Base-by-base conservation (phyloP, 1,139 yeast genomes). In the Petasospora fabianii region DNA sequence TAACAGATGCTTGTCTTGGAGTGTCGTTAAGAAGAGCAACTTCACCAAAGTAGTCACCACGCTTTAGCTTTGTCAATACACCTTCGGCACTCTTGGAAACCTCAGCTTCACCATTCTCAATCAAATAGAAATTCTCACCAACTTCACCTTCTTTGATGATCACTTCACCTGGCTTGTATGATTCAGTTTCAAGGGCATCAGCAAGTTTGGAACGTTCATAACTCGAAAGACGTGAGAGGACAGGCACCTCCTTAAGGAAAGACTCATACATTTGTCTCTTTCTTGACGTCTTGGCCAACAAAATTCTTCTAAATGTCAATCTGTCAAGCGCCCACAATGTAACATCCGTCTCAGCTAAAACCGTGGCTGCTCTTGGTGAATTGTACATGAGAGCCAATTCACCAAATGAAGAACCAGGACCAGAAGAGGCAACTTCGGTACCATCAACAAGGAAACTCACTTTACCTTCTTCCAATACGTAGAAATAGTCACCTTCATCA, bases 301-400 rank as follows among this genome's bases (percentile, higher is more conserved):
- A 71, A 49, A 92, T 92, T 60, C 92, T 77, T 64, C 97, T 82
- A 71, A 92, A 92, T 1, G 97, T 90, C 55, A 84, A 69, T 58
- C 98, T 79, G 64, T 92, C 98, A 54, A 92, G 73, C 2, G 96
- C 95, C 97, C 97, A 92, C 38, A 90, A 73, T 24, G 75, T 76
- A 55, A 82, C 75, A 49, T 79, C 84, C 9, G 80, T 67, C 24
- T 78, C 73, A 9, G 97, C 95, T 16, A 73, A 58, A 2, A 87
- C 97, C 1, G 97, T 88, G 14, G 97, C 98, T 6, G 97, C 98
- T 64, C 98, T 79, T 45, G 97, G 97, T 16, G 97, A 81, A 64
- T 92, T 92, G 68, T 92, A 92, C 96, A 92, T 88, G 55, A 92
- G 75, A 2, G 98, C 98, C 57, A 92, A 74, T 63, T 92, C 98